Conservation (phyloP, 495 filamentous ascomycete species). For the Penicillium ochrochloron region DNA sequence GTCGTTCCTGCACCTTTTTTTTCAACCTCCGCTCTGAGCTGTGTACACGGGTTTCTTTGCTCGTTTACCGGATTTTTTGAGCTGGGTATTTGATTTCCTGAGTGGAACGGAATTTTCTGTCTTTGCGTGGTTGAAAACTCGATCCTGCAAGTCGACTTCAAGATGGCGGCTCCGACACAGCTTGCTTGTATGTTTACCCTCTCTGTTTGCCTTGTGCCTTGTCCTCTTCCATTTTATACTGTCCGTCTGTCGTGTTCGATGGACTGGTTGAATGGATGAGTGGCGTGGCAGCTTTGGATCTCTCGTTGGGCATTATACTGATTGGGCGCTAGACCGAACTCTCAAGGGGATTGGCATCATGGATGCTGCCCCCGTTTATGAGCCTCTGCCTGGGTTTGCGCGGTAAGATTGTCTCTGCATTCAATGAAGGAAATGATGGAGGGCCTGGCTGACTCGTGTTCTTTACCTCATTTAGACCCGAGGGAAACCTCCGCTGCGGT, state of each 20-base stretch:
- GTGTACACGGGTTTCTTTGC: not conserved
- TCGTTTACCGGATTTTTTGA: not conserved
- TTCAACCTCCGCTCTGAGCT: not conserved
- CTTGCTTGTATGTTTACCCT: conserved; percentile 70
- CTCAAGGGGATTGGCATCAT: conserved; percentile 94
- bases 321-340: conserved; percentile 69
- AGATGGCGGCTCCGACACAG: conserved; percentile 86
- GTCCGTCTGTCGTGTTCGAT: not conserved
- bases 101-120: conserved; percentile 12
- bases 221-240: not conserved
- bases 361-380: conserved; percentile 87
- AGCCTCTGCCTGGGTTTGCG: conserved; percentile 79
- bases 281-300: not conserved
- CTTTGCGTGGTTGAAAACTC: conserved; percentile 19
- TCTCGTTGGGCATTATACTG: conserved; percentile 15
- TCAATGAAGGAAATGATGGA: not conserved
- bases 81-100: not conserved
- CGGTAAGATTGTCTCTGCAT: conserved; percentile 47
- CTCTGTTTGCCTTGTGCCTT: not conserved
- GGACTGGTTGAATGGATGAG: conserved; percentile 1
- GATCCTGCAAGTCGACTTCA: conserved; percentile 31
- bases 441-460: conserved; percentile 28
- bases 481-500: conserved; percentile 93
- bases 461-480: conserved; percentile 61
- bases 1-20: not conserved